phyloP scores from a whole-genome alignment of 1,139 yeast genomes.

The Keqinozyma sinolaborantium region DNA sequence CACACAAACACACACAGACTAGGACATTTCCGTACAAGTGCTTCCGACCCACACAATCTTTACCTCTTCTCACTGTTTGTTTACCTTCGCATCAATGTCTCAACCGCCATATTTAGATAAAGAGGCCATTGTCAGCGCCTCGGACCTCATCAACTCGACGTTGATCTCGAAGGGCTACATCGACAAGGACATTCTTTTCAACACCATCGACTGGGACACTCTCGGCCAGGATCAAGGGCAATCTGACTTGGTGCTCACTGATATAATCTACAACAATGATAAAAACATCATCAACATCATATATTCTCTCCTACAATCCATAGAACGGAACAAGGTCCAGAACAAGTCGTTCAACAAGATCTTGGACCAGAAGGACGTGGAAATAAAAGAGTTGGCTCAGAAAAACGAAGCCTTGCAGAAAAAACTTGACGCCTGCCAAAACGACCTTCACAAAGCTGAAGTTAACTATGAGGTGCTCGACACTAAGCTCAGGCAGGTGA shows the following conservation, averaged over 20 bases:
- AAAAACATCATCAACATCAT: slow-evolving; percentile 40
- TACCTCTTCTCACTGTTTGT: background rate
- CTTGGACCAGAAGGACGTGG: slow-evolving; percentile 26
- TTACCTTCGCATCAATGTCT: background rate
- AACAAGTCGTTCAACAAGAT: slow-evolving; percentile 29
- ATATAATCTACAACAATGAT: slow-evolving; percentile 38
- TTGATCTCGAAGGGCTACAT: slow-evolving; percentile 37
- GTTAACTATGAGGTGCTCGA: slow-evolving; percentile 12
- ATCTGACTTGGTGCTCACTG: slow-evolving; percentile 20
- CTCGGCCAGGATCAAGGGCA: slow-evolving; percentile 18
- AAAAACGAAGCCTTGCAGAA: slow-evolving; percentile 20
- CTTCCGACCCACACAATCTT: too few species aligned
- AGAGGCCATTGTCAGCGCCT: slow-evolving; percentile 34
- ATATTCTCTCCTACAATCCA: slow-evolving; percentile 35
- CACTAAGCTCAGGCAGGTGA: slow-evolving; percentile 17
- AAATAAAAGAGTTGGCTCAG: slow-evolving; percentile 22
- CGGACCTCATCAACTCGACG: slow-evolving; percentile 36
- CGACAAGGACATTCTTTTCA: slow-evolving; percentile 28
- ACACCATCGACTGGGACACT: slow-evolving; percentile 32
- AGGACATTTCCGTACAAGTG: too few species aligned
- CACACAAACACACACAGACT: too few species aligned
- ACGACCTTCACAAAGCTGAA: slow-evolving; percentile 3
- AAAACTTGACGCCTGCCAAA: slow-evolving; percentile 13
- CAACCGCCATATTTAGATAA: slow-evolving; percentile 17
- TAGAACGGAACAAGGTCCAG: slow-evolving; percentile 37